Evolutionary conservation across 2,329 filamentous ascomycete species (phyloP).

Genomic region (Polytolypa hystricis): DNA sequence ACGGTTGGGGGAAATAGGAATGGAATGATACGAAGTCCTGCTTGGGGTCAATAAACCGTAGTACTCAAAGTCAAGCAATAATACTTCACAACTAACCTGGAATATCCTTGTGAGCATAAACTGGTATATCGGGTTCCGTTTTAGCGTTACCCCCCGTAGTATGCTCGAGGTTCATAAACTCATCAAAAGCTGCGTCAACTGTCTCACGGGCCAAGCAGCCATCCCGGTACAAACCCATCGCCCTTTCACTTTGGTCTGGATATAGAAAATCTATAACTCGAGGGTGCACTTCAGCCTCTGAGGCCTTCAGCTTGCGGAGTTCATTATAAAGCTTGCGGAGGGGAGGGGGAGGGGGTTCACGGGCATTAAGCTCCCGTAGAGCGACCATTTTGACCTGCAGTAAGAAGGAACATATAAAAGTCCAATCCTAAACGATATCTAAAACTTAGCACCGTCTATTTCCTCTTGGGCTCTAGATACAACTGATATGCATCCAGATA

Average conservation of each 20-base stretch:
- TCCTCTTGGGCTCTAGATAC: too few relatives aligned
- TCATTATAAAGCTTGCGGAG: constrained; percentile 65
- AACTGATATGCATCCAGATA: too few relatives aligned
- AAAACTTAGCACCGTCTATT: too few relatives aligned
- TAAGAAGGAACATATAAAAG: neutral
- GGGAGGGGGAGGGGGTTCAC: constrained; percentile 62
- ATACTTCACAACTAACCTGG: constrained; percentile 26
- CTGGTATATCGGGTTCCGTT: too few relatives aligned
- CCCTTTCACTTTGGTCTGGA: constrained; percentile 23
- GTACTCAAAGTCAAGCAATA: neutral
- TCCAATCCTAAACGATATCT: too few relatives aligned
- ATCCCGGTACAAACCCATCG: constrained; percentile 18
- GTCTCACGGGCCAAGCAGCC: constrained; percentile 20
- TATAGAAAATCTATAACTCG: constrained; percentile 46
- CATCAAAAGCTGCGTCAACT: constrained; percentile 22
- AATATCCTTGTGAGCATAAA: constrained; percentile 25
- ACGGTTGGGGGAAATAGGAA: constrained; percentile 57
- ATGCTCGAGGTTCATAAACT: constrained; percentile 19
- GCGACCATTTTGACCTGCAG: constrained; percentile 19
- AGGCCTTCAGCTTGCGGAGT: constrained; percentile 51
- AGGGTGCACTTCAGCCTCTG: constrained; percentile 41
- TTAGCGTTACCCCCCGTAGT: too few relatives aligned
- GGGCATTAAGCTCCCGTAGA: constrained; percentile 51
- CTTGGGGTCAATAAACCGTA: constrained; percentile 10
- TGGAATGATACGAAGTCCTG: constrained; percentile 71